Percentiles rank a stretch among this genome's conserved stretches.
Conservation (phyloP, 2,329 filamentous ascomycete species). For the Chalaropsis ovoidea region DNA sequence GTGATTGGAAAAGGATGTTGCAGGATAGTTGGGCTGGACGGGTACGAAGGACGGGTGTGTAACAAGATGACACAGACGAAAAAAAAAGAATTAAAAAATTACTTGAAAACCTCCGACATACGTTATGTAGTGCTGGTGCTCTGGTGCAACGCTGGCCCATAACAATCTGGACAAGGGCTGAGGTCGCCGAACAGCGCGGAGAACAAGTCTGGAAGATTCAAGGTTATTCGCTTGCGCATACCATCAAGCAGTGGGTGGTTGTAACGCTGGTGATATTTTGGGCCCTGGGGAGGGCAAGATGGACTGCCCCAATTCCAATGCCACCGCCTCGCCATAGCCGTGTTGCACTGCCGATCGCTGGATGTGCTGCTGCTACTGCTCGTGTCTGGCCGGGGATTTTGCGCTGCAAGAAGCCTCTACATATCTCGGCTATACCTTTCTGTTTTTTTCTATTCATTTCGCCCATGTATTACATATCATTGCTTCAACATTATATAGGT, state of each 20-base stretch:
- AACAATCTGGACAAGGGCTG: not conserved
- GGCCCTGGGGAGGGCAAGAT: too few relatives aligned
- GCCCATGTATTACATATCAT: too few relatives aligned
- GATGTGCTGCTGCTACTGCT: not conserved
- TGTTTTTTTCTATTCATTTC: too few relatives aligned
- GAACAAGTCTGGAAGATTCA: conserved; percentile 1
- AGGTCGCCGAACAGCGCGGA: not conserved
- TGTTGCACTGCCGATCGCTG: not conserved
- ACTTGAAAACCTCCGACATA: too few relatives aligned
- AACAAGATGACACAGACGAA: not conserved
- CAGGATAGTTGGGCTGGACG: too few relatives aligned
- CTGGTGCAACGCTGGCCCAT: not conserved
- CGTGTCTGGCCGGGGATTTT: not conserved
- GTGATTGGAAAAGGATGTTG: not conserved
- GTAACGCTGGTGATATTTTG: too few relatives aligned
- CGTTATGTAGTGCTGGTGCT: not conserved
- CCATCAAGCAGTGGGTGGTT: not conserved
- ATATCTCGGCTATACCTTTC: not conserved
- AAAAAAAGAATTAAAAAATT: too few relatives aligned
- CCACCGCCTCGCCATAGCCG: not conserved
- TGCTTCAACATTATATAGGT: too few relatives aligned
- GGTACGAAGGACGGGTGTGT: not conserved
- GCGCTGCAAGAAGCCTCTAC: not conserved
- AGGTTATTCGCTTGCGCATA: not conserved
- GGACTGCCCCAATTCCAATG: too few relatives aligned